A percentile compares a stretch with the other conserved stretches of the same genome.
Evolutionary conservation across 257 asterid species (phyloP).

Genomic region (Cruciata laevipes): DNA sequence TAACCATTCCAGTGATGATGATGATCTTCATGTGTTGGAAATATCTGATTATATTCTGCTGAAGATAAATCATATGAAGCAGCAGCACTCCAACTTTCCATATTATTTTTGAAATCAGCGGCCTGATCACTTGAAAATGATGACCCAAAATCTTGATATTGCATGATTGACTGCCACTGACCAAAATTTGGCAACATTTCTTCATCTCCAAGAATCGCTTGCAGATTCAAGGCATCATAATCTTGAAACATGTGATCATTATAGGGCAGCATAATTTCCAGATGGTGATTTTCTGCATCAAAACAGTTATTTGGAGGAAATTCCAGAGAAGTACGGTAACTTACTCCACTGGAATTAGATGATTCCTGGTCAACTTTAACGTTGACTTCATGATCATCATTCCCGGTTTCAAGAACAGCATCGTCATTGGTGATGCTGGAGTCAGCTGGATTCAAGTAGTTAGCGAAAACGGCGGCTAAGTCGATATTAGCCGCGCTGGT

Average conservation of each 20-base stretch:
- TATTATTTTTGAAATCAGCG: neutral
- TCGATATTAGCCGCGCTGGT: neutral
- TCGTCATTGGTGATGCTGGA: neutral
- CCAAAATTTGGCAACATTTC: neutral
- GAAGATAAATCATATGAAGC: neutral
- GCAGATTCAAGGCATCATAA: neutral
- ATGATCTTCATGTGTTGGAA: neutral
- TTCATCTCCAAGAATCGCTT: neutral
- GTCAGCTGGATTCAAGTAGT: neutral
- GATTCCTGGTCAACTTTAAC: neutral
- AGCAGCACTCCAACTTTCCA: neutral
- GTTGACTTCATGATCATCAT: neutral
- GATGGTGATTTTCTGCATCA: neutral
- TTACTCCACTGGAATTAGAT: neutral
- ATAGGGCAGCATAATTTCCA: neutral
- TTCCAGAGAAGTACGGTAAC: neutral
- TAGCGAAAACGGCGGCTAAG: conserved; percentile 1
- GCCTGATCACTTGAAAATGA: neutral
- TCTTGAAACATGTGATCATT: neutral
- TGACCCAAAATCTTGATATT: conserved; percentile 3
- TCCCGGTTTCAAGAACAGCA: neutral
- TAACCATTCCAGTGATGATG: neutral
- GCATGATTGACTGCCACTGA: neutral
- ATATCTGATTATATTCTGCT: neutral
- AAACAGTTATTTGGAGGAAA: neutral